Evolutionary conservation across 768 basidiomycete species (phyloP).

Genomic region (Cystoderma amianthinum): DNA sequence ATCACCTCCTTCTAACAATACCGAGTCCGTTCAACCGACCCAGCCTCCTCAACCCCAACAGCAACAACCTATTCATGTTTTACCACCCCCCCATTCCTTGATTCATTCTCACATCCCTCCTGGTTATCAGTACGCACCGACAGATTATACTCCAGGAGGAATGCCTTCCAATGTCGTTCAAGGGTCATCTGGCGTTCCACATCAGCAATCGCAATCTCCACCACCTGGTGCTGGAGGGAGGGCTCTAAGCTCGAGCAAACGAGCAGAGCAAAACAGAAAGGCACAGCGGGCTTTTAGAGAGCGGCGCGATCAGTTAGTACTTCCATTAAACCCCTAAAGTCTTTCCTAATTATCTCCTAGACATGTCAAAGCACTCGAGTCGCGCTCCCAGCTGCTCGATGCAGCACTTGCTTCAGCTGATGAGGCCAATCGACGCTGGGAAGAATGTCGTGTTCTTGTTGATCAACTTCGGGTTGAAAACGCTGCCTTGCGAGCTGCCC

Average conservation of each 20-base stretch:
- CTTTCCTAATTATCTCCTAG: constrained; percentile 25
- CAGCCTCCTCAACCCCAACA: constrained; percentile 17
- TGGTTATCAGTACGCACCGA: constrained; percentile 39
- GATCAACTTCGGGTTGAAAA: constrained; percentile 85
- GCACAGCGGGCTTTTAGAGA: constrained; percentile 90
- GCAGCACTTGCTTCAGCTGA: constrained; percentile 82
- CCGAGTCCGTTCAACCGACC: constrained; percentile 23
- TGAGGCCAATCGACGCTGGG: constrained; percentile 86
- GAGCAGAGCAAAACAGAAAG: constrained; percentile 92
- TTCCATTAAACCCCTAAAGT: constrained; percentile 8
- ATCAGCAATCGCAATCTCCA: constrained; percentile 21
- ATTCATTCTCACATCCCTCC: constrained; percentile 49
- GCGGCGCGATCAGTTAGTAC: constrained; percentile 78
- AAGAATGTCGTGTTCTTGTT: constrained; percentile 85
- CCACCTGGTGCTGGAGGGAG: constrained; percentile 31
- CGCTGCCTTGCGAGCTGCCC: constrained; percentile 64
- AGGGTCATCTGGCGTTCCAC: constrained; percentile 17
- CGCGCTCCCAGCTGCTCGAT: constrained; percentile 78
- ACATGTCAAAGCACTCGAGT: constrained; percentile 83
- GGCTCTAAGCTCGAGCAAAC: constrained; percentile 70
- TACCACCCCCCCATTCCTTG: constrained; percentile 48
- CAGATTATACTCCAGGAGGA: constrained; percentile 51
- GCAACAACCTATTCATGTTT: constrained; percentile 35
- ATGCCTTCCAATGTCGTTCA: constrained; percentile 28
- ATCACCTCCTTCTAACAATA: constrained; percentile 40